Evolutionary conservation across 179 eudicot species (phyloP), one percentile per base, ranked within the genome.

Genomic region (Camellia oleifera): DNA sequence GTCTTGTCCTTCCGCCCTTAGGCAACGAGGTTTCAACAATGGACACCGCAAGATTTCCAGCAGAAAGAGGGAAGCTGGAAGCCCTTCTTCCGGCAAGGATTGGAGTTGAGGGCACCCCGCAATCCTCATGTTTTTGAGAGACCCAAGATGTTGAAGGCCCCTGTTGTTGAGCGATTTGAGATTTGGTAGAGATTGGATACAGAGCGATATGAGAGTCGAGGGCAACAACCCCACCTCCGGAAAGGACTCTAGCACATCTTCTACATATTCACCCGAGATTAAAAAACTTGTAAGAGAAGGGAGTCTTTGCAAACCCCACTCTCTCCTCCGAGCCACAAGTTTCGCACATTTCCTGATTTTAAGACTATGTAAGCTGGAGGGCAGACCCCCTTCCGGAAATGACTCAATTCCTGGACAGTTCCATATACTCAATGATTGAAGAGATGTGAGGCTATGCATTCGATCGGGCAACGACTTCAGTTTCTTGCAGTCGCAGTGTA

Each of bases 81-180:
- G 74, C 73, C 79, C 79, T 64, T 67, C 83, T 58, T 79, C 76
- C 4, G 85, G 83, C 78, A 82, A 50, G 23, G 74, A 20, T 50
- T 77, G 54, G 2, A 85, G 74, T 54, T 77, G 60, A 15, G 79
- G 83, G 66, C 85, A 79, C 2, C 10, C 0, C 0, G 0, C 0
- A 42, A 82, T 77, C 14, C 0, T 0, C 26, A 85, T 67, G 3
- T 11, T 10, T 63, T 68, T 26, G 72, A 85, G 83, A 60, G 81
- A 72, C 65, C 26, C 20, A 18, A 77, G 81, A 58, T 50, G 54
- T 76, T 79, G 45, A 64, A 79, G 42, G 6, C 76, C 83, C 56
- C 0, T 32, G 32, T 40, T 18, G 65, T 81, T 58, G 50, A 81
- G 58, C 1, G 48, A 57, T 65, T 68, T 69, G 57, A 81, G 67